Conservation (phyloP, 2,329 filamentous ascomycete genomes). For the Pleurostoma richardsiae region DNA sequence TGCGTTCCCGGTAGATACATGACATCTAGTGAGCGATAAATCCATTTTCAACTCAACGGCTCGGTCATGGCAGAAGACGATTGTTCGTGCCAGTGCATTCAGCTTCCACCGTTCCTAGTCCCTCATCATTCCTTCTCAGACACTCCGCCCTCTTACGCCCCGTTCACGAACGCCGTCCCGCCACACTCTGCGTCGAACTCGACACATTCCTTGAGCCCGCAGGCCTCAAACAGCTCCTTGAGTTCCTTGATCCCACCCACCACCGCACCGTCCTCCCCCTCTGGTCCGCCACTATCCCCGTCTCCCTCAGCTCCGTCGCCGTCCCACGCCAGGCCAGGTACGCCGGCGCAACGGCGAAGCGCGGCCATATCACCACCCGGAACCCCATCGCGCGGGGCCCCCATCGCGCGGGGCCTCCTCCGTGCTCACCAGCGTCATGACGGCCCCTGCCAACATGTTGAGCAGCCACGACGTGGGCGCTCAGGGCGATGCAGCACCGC, state of each 20-base stretch:
- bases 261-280: slow-evolving; percentile 17
- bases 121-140: too few relatives aligned
- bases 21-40: too few relatives aligned
- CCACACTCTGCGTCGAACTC: slow-evolving; percentile 22
- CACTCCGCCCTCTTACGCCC: slow-evolving; percentile 9
- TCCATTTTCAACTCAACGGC: too few relatives aligned
- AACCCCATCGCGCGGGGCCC: slow-evolving; percentile 19
- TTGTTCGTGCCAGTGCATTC: too few relatives aligned
- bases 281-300: slow-evolving; percentile 20
- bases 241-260: slow-evolving; percentile 19
- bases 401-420: slow-evolving; percentile 14
- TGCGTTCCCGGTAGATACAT: too few relatives aligned
- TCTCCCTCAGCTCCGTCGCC: slow-evolving; percentile 22
- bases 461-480: slow-evolving; percentile 22
- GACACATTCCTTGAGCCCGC: slow-evolving; percentile 18
- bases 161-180: slow-evolving; percentile 18
- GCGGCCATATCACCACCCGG: slow-evolving; percentile 24
- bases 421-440: slow-evolving; percentile 15
- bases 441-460: slow-evolving; percentile 26
- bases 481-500: slow-evolving; percentile 7
- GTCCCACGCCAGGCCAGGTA: slow-evolving; percentile 22
- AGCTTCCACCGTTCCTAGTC: too few relatives aligned
- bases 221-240: slow-evolving; percentile 22
- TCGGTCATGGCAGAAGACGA: too few relatives aligned
- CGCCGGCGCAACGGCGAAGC: slow-evolving; percentile 21